Evolutionary conservation across 2,329 filamentous ascomycete species (phyloP).

Genomic region (Nothophoma quercina): DNA sequence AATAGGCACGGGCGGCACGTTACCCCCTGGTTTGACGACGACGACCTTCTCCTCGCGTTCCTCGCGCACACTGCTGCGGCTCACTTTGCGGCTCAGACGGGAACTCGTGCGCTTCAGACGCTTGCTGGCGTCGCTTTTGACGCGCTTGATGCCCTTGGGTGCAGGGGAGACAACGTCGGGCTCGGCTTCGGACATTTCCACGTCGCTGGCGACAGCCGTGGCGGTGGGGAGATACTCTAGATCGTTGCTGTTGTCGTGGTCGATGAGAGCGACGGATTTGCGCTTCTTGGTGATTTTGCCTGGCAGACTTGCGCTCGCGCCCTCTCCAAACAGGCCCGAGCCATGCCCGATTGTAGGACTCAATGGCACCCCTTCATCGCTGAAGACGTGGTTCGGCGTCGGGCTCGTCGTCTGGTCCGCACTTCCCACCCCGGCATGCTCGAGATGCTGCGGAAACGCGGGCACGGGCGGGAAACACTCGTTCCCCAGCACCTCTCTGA

Average conservation of each 20-base stretch:
- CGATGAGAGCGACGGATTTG: conserved; percentile 40
- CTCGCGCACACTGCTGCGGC: not conserved
- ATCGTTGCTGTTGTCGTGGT: conserved; percentile 22
- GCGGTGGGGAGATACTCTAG: not conserved
- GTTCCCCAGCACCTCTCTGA: conserved; percentile 57
- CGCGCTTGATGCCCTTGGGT: conserved; percentile 29
- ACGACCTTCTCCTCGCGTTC: conserved; percentile 26
- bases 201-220: conserved; percentile 21
- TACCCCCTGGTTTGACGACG: conserved; percentile 40
- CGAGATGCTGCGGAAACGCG: conserved; percentile 41
- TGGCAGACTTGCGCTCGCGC: conserved; percentile 3
- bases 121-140: conserved; percentile 22
- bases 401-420: no score
- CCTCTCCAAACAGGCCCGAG: not conserved
- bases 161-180: conserved; percentile 2
- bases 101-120: conserved; percentile 23
- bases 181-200: conserved; percentile 22
- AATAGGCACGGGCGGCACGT: conserved; percentile 39
- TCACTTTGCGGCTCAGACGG: conserved; percentile 15
- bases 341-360: no score
- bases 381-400: conserved; percentile 21
- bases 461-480: conserved; percentile 51
- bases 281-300: conserved; percentile 49
- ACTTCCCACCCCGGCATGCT: no score
- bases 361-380: conserved; percentile 36